Percentiles rank a stretch among this genome's conserved stretches.
phyloP scores from a whole-genome alignment of 164 flowering plant genomes.

The Vitis labrusca region DNA sequence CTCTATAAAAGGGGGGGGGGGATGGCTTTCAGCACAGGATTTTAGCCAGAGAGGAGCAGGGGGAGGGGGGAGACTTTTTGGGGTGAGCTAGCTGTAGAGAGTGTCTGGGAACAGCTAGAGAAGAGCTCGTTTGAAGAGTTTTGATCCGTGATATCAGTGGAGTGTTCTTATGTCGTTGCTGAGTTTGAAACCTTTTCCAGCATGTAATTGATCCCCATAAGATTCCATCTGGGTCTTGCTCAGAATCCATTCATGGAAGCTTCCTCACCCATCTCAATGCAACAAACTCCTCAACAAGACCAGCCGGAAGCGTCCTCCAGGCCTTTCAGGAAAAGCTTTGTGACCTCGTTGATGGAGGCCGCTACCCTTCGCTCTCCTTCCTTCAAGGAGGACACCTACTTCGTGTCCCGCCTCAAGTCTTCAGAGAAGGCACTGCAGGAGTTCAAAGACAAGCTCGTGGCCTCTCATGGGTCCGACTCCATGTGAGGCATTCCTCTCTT shows the following conservation, averaged over 20 bases:
- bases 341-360: constrained; percentile 65
- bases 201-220: neutral
- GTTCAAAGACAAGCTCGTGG: constrained; percentile 53
- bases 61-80: too few relatives aligned
- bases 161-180: too few relatives aligned
- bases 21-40: too few relatives aligned
- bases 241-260: constrained; percentile 27
- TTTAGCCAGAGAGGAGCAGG: too few relatives aligned
- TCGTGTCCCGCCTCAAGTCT: constrained; percentile 58
- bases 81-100: too few relatives aligned
- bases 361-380: constrained; percentile 57
- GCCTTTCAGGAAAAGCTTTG: constrained; percentile 62
- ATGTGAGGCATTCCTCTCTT: constrained; percentile 79
- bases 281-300: constrained; percentile 26
- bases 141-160: too few relatives aligned
- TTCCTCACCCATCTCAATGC: constrained; percentile 32
- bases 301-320: constrained; percentile 37
- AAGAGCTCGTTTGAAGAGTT: too few relatives aligned
- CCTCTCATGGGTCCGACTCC: constrained; percentile 31
- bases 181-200: too few relatives aligned
- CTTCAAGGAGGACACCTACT: constrained; percentile 84
- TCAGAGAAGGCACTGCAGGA: constrained; percentile 73
- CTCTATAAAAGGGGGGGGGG: too few relatives aligned
- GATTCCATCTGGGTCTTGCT: constrained; percentile 17
- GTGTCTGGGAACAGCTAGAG: too few relatives aligned